Base-by-base conservation (phyloP, 805 yeast genomes). In the Sugiyamaella valdiviana region DNA sequence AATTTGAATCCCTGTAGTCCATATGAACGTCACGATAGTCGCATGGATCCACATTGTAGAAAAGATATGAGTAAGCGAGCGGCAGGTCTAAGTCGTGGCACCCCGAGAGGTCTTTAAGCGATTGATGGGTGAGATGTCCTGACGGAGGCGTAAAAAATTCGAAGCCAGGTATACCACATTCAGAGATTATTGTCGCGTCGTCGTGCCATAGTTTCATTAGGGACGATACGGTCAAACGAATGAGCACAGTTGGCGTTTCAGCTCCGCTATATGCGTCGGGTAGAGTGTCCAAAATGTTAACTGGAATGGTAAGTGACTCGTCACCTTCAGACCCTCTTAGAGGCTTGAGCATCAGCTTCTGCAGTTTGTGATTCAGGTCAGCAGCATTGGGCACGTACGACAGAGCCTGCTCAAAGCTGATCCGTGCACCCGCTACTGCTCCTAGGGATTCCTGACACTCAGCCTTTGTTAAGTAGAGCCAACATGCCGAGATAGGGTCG, bases 1-100 rank as follows among this genome's bases (percentile, higher is more conserved):
- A 52, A 14, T 57, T 60, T 7, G 55, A 32, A 12, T 52, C 41
- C 7, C 61, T 60, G 9, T 52, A 52, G 9, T 49, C 35, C 6
- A 46, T 39, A 21, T 45, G 40, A 3, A 53, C 21, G 10, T 45
- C 36, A 2, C 44, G 39, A 24, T 45, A 46, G 12, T 38, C 41
- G 4, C 19, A n/a, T 12, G 51, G 44, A 10, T 44, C 48, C 16
- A 49, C 32, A 37, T 43, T 40, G 24, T 17, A 21, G 42, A 51
- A 53, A 19, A 56, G 32, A 24, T 44, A 52, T 5, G 29, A 21
- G 23, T 55, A 50, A 7, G 46, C 56, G 6, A 50, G 49, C 16
- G 52, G 42, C 21, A 46, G 36, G 14, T 53, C 53, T 10, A 44
- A 17, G 9, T n/a, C 16, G 2, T 58, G 49, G n/a, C 50, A 36